A percentile compares a stretch with the other conserved stretches of the same genome.
Conservation (phyloP, 148 eudicot species). For the Silene uniflora region DNA sequence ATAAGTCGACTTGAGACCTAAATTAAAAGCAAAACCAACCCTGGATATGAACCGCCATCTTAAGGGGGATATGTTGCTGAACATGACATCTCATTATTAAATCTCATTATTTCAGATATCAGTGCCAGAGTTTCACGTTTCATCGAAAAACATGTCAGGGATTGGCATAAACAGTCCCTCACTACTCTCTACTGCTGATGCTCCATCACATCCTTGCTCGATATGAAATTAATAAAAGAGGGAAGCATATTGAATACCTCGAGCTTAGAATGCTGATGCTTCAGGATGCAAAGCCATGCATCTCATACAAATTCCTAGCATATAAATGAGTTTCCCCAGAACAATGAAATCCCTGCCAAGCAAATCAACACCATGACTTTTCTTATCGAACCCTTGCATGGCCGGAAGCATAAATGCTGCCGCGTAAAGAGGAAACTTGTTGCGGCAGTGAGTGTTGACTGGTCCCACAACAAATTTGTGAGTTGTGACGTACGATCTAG, state of each 20-base stretch:
- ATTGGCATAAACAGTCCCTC: not conserved
- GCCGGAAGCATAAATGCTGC: constrained; percentile 97
- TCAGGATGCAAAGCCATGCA: constrained; percentile 94
- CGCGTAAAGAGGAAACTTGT: constrained; percentile 80
- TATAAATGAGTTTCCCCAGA: constrained; percentile 79
- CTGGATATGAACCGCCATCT: not conserved
- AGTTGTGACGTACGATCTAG: not conserved
- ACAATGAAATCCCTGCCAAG: constrained; percentile 87
- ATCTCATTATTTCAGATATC: not conserved
- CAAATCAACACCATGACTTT: constrained; percentile 93
- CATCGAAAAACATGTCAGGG: too few species aligned
- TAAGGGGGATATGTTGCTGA: not conserved
- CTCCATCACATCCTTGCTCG: not conserved
- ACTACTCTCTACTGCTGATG: not conserved
- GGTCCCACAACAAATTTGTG: constrained; percentile 24
- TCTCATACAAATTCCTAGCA: constrained; percentile 90
- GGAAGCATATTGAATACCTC: constrained; percentile 42
- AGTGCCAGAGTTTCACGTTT: not conserved
- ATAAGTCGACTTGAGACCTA: not conserved
- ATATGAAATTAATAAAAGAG: not conserved
- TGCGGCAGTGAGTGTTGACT: too few species aligned
- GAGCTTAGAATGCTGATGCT: constrained; percentile 82
- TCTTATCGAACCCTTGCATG: constrained; percentile 93
- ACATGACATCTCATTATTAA: not conserved
- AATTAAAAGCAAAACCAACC: not conserved